phyloP scores from a whole-genome alignment of 768 basidiomycete species.

The Leccinum subgranulosum region DNA sequence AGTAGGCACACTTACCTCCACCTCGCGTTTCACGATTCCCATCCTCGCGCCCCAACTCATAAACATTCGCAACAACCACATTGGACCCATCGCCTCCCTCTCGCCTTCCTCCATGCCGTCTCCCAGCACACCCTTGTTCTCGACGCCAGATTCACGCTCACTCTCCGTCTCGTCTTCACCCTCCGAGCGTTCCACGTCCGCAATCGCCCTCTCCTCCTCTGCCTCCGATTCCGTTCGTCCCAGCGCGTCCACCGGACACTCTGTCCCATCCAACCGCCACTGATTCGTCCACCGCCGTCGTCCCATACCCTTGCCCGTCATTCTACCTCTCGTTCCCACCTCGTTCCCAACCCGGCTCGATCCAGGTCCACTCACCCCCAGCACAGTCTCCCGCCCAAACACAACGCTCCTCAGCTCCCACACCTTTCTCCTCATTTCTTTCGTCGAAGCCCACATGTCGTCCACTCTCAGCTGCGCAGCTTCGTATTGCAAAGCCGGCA shows the following conservation, averaged over 20 bases:
- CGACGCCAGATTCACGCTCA: slow-evolving; percentile 26
- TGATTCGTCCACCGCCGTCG: slow-evolving; percentile 40
- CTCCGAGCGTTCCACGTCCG: slow-evolving; percentile 30
- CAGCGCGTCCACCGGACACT: slow-evolving; percentile 59
- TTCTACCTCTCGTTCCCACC: slow-evolving; percentile 32
- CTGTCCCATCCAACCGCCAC: slow-evolving; percentile 64
- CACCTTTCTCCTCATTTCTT: slow-evolving; percentile 58
- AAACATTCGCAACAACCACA: slow-evolving; percentile 76
- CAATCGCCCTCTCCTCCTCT: slow-evolving; percentile 57
- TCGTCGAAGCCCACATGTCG: slow-evolving; percentile 66
- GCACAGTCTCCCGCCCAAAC: slow-evolving; percentile 57
- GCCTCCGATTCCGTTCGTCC: slow-evolving; percentile 77
- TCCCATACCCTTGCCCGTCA: slow-evolving; percentile 48
- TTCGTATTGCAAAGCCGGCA: slow-evolving; percentile 60
- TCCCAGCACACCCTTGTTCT: slow-evolving; percentile 8
- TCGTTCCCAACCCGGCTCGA: slow-evolving; percentile 55
- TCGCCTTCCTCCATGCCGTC: slow-evolving; percentile 39
- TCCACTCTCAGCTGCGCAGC: slow-evolving; percentile 62
- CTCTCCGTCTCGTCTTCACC: slow-evolving; percentile 29
- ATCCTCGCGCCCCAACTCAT: slow-evolving; percentile 73
- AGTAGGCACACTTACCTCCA: slow-evolving; percentile 18
- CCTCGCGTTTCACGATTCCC: slow-evolving; percentile 37
- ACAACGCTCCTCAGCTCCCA: slow-evolving; percentile 64
- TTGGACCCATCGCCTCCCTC: slow-evolving; percentile 60
- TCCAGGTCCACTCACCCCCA: slow-evolving; percentile 30